These are phyloP conservation scores for Ceratocystis eucalypticola DNA, from an alignment of 2,329 filamentous ascomycete genomes.

Conservation along the genomic window DNA sequence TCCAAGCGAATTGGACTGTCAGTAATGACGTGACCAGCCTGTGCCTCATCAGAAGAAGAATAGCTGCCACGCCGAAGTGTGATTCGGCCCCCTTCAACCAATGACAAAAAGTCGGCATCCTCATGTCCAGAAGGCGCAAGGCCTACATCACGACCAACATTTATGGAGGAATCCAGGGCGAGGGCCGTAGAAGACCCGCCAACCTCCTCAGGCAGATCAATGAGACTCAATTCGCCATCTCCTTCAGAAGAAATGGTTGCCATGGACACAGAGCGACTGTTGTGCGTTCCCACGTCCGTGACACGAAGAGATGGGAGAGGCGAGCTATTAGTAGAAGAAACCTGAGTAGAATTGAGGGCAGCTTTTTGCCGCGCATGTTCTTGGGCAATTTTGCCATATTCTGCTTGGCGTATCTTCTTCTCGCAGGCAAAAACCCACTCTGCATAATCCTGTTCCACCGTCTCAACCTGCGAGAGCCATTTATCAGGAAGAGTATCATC, in stretches of 20 bases:
- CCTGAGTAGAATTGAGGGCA: background rate
- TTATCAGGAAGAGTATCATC: constrained; percentile 70
- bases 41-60: constrained; percentile 5
- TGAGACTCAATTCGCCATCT: constrained; percentile 11
- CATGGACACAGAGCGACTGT: constrained; percentile 9
- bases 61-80: constrained; percentile 12
- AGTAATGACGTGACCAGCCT: background rate
- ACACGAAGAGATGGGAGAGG: constrained; percentile 13
- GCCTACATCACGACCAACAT: constrained; percentile 10
- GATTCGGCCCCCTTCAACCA: constrained; percentile 4
- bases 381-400: constrained; percentile 26
- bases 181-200: constrained; percentile 3
- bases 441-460: constrained; percentile 61
- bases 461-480: constrained; percentile 82
- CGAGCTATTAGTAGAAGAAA: constrained; percentile 1
- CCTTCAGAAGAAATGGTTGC: background rate
- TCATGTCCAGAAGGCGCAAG: background rate
- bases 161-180: constrained; percentile 9
- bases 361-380: constrained; percentile 12
- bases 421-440: constrained; percentile 73
- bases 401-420: constrained; percentile 53
- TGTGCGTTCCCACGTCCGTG: constrained; percentile 6
- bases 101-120: constrained; percentile 9
- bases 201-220: constrained; percentile 6
- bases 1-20: constrained; percentile 14